Evolutionary conservation across 306 rosid genomes (phyloP).

Genomic region (Vigna reflexopilosa): DNA sequence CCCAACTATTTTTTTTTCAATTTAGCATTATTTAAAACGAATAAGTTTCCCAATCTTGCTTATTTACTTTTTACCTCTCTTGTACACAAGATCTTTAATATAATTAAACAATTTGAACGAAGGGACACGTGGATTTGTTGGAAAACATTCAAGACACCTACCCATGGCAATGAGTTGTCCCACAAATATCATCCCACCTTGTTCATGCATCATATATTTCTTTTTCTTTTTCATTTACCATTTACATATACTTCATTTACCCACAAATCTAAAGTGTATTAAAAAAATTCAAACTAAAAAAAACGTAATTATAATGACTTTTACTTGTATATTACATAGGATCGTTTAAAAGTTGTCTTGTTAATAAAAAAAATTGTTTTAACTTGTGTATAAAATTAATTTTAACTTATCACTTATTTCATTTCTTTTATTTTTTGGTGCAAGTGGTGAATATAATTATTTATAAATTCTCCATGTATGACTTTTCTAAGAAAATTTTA

Average conservation of each 20-base stretch:
- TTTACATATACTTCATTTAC: background rate
- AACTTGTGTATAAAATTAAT: no score
- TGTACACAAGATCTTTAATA: background rate
- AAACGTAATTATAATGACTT: background rate
- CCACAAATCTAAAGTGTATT: no score
- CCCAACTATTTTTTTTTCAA: no score
- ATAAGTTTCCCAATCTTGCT: background rate
- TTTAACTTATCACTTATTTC: no score
- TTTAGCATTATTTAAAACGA: no score
- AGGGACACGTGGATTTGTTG: slow-evolving; percentile 6
- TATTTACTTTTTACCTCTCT: no score
- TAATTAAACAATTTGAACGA: background rate
- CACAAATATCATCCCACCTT: slow-evolving; percentile 4
- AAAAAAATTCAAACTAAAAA: background rate
- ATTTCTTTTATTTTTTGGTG: no score
- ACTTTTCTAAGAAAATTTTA: background rate
- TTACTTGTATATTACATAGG: background rate
- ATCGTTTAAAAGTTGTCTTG: no score
- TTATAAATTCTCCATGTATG: background rate
- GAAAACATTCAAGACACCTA: background rate
- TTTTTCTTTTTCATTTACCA: background rate
- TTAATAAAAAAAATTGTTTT: no score
- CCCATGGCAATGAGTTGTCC: background rate
- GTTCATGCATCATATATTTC: background rate
- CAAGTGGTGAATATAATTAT: background rate